Evolutionary conservation across 2,329 filamentous ascomycete genomes (phyloP).

Genomic region (Daldinia sp.): DNA sequence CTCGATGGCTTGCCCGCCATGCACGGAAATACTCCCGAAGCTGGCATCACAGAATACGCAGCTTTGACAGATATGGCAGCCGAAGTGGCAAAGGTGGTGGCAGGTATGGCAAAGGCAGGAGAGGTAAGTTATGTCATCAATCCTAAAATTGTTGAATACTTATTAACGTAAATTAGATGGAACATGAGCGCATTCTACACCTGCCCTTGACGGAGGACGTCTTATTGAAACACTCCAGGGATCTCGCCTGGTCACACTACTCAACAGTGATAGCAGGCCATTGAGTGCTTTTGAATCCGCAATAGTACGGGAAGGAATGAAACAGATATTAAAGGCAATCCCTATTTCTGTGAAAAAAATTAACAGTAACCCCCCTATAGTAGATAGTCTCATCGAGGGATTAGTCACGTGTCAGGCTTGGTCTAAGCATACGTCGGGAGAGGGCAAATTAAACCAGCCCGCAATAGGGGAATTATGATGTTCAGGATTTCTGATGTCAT

Average conservation of each 20-base stretch:
- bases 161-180: constrained; percentile 43
- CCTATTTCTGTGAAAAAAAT: constrained; percentile 4
- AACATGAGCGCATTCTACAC: constrained; percentile 45
- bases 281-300: constrained; percentile 22
- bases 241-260: constrained; percentile 48
- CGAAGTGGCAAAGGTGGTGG: constrained; percentile 47
- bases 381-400: constrained; percentile 13
- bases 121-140: constrained; percentile 39
- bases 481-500: constrained; percentile 9
- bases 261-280: constrained; percentile 43
- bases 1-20: constrained; percentile 64
- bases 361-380: constrained; percentile 23
- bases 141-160: neutral
- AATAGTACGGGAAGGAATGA: constrained; percentile 1
- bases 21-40: constrained; percentile 52
- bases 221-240: constrained; percentile 46
- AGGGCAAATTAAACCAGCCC: neutral
- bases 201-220: constrained; percentile 48
- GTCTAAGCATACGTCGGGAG: constrained; percentile 1
- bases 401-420: neutral
- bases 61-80: constrained; percentile 49
- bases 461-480: constrained; percentile 1
- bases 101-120: constrained; percentile 42
- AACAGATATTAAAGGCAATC: constrained; percentile 7
- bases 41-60: constrained; percentile 46